Percentiles rank a stretch among this genome's conserved stretches.
phyloP scores from a whole-genome alignment of 164 flowering plant genomes.

The Kingdonia uniflora region DNA sequence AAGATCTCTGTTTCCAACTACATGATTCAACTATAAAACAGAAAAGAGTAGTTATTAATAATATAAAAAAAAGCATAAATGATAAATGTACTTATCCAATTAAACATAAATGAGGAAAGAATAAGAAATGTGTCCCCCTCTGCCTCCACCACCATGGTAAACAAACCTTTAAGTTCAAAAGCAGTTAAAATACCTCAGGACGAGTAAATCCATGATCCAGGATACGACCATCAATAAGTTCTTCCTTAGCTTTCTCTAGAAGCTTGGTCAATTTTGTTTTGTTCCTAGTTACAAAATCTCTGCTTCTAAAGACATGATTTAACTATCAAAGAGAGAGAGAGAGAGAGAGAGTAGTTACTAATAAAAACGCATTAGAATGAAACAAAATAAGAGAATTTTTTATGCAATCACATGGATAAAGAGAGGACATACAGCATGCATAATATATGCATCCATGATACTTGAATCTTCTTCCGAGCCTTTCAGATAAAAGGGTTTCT shows the following conservation, averaged over 20 bases:
- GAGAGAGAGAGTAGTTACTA: background rate
- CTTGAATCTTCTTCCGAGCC: conserved; percentile 70
- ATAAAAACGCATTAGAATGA: no score
- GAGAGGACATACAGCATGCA: conserved; percentile 62
- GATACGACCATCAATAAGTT: conserved; percentile 25
- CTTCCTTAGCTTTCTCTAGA: conserved; percentile 25
- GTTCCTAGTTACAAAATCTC: conserved; percentile 64
- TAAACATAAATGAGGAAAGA: no score
- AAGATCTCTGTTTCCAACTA: conserved; percentile 59
- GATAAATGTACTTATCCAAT: no score
- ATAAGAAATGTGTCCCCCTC: no score
- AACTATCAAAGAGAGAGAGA: conserved; percentile 36
- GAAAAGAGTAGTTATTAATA: no score
- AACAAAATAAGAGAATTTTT: background rate
- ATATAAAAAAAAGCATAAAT: no score
- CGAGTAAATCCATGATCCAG: conserved; percentile 92
- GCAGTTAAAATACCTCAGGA: conserved; percentile 53
- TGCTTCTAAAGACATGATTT: conserved; percentile 71
- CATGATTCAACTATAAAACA: conserved; percentile 73
- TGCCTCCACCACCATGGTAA: no score
- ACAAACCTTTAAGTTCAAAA: no score
- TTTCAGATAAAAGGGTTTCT: conserved; percentile 81
- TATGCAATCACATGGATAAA: background rate
- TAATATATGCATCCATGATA: conserved; percentile 76
- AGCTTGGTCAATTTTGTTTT: conserved; percentile 56